Evolutionary conservation across 2,329 filamentous ascomycete genomes (phyloP), one percentile per base, ranked within the genome.

Genomic region (Westerdykella sp.): DNA sequence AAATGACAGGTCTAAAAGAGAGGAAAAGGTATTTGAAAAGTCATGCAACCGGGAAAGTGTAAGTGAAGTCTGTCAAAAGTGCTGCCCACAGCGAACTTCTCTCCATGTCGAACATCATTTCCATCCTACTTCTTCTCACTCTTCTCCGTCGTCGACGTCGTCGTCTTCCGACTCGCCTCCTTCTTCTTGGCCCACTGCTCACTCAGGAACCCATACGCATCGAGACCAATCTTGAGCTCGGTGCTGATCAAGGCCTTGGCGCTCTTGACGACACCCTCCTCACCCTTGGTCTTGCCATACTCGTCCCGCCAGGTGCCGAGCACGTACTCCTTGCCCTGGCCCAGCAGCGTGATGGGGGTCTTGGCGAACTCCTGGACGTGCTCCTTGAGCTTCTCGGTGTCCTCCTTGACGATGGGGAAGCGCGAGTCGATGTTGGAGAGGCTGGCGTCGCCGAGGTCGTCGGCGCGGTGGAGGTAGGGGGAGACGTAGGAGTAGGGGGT

Each of bases 381-480:
- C 44, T 60, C 55, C 56, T 62, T 66, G 41, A 69, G 56, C 50
- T 69, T 73, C 44, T 55, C 49, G 1, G 72, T 75, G 50, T 75
- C 69, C 51, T 75, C 69, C 63, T 73, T 75, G 50, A 75, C 72
- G 35, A 69, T 67, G 41, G 67, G 67, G 39, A 69, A 63, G 37
- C 54, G 55, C 30, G 55, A 45, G 48, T 69, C 67, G 37, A 69
- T 51, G 34, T 63, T 63, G 22, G 52, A 55, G 41, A 69, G 63
- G 15, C 60, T 57, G 11, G 46, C 54, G 52, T 69, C 66, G 50
- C 62, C 66, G 15, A 69, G 56, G 55, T 63, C 67, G 66, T 97
- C 93, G 60, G 83, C 90, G 67, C 83, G 87, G 65, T 80, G 75
- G 53, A 95, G 78, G 69, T 96, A 96, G 1, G 91, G 90, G 41